Percentiles rank a stretch among this genome's conserved stretches.
Conservation (phyloP, 1,139 yeast genomes). For the Protomyces inundatus region DNA sequence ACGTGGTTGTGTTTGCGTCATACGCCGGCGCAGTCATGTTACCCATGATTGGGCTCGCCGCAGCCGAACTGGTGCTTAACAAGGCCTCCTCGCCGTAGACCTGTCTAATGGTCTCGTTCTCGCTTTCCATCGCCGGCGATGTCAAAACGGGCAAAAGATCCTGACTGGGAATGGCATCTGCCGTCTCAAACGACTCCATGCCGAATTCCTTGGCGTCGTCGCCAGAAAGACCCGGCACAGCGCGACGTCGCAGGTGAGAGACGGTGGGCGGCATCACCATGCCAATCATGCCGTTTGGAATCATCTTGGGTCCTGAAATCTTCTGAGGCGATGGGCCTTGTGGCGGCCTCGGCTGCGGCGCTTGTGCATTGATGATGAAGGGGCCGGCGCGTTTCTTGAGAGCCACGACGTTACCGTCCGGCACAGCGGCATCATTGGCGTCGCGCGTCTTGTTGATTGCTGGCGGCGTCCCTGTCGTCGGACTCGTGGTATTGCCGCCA, state of each 20-base stretch:
- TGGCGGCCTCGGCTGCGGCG: too few species aligned
- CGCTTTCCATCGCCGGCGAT: neutral
- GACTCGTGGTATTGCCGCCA: neutral
- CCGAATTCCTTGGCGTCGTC: neutral
- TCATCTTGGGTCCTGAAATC: too few species aligned
- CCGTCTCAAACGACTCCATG: neutral
- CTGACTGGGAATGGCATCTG: neutral
- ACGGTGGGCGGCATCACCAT: neutral
- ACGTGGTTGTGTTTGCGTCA: too few species aligned
- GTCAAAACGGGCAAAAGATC: neutral
- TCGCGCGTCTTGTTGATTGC: neutral
- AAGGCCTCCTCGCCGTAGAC: neutral
- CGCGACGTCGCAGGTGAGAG: neutral
- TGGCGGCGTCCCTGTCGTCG: neutral
- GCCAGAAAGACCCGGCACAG: neutral
- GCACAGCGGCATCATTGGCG: neutral
- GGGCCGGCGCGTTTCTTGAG: too few species aligned
- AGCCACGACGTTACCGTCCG: too few species aligned
- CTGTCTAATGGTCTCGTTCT: neutral
- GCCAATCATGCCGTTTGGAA: neutral
- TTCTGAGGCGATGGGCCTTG: too few species aligned
- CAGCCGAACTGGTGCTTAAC: neutral
- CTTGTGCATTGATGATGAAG: too few species aligned
- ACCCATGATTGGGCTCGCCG: too few species aligned
- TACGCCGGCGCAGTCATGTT: too few species aligned